Evolutionary conservation across 768 basidiomycete species (phyloP), one percentile per base, ranked within the genome.

Genomic region (Tylopilus balloui): DNA sequence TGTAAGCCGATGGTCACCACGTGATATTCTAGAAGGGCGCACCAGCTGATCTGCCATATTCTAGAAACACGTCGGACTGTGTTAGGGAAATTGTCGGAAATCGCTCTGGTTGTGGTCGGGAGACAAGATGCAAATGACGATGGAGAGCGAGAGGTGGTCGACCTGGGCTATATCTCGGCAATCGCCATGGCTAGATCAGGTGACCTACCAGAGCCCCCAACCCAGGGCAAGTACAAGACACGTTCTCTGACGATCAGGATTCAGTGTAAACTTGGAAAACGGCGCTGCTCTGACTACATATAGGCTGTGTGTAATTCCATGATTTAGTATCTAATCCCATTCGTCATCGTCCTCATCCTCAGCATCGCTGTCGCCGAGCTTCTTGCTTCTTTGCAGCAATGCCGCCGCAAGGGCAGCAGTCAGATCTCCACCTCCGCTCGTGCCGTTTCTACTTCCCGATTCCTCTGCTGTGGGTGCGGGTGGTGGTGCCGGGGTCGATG

Each of bases 351-450:
- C 84, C 0, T 84, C 84, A 5, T 87, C 86, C 19, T 86, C 85
- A 42, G 87, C 85, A 56, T 89, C 87, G 59, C 86, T 88, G 57
- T 92, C 90, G 2, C 88, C 92, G 57, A 95, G 71, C 61, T 88
- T 85, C 71, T 88, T 91, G 64, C 89, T 95, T 57, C 93, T 72
- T 64, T 86, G 81, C 58, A 84, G 70, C 53, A 97, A 68, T 1
- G 92, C 92, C 42, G 81, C 86, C 6, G 92, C 93, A 39, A 96
- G 71, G 8, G 91, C 89, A 4, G 81, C 76, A 0, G 92, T 92
- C 51, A 95, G 66, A 68, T 93, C 85, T 0, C 85, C 89, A 12
- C 73, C 81, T 13, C 62, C 73, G 2, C 65, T 64, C 9, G 61
- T 61, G 6, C 71, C 64, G 12, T 69, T 62, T 20, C 71, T 23